phyloP scores from a whole-genome alignment of 202 grass and related monocot genomes.

The Elaeis oleifera region DNA sequence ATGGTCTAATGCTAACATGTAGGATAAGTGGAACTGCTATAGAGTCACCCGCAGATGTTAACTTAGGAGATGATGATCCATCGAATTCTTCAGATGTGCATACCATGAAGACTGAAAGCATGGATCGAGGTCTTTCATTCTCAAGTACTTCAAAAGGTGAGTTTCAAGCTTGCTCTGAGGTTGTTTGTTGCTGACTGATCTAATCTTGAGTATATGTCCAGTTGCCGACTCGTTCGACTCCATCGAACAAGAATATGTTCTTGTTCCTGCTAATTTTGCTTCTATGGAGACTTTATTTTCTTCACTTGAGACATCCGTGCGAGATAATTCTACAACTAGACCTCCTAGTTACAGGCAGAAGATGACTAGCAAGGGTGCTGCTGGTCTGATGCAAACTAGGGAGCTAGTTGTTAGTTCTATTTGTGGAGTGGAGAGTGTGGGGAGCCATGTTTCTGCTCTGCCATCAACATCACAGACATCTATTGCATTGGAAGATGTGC shows the following conservation, averaged over 20 bases:
- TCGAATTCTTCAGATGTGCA: slow-evolving; percentile 19
- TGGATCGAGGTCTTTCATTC: slow-evolving; percentile 10
- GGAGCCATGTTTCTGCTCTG: slow-evolving; percentile 22
- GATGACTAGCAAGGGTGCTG: slow-evolving; percentile 12
- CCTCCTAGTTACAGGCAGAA: slow-evolving; percentile 12
- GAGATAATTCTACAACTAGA: slow-evolving; percentile 33
- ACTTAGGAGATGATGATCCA: slow-evolving; percentile 24
- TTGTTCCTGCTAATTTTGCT: slow-evolving; percentile 43
- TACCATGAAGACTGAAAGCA: slow-evolving; percentile 24
- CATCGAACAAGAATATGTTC: slow-evolving; percentile 56
- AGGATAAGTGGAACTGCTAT: slow-evolving; percentile 20
- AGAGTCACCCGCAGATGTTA: slow-evolving; percentile 8
- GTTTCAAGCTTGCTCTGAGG: neutral
- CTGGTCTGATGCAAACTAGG: slow-evolving; percentile 32
- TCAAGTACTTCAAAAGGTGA: slow-evolving; percentile 33
- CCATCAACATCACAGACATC: slow-evolving; percentile 12
- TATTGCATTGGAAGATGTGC: slow-evolving; percentile 28
- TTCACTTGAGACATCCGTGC: slow-evolving; percentile 36
- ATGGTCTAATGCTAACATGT: slow-evolving; percentile 17
- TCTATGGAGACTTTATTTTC: slow-evolving; percentile 35
- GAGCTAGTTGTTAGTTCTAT: slow-evolving; percentile 1
- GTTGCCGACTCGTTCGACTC: slow-evolving; percentile 69
- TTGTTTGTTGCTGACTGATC: neutral
- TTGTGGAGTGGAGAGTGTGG: slow-evolving; percentile 12
- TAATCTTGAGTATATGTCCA: slow-evolving; percentile 22